Percentiles rank a stretch among this genome's conserved stretches.
Evolutionary conservation across 805 yeast genomes (phyloP).

Genomic region (Isabelozyma rhagii): DNA sequence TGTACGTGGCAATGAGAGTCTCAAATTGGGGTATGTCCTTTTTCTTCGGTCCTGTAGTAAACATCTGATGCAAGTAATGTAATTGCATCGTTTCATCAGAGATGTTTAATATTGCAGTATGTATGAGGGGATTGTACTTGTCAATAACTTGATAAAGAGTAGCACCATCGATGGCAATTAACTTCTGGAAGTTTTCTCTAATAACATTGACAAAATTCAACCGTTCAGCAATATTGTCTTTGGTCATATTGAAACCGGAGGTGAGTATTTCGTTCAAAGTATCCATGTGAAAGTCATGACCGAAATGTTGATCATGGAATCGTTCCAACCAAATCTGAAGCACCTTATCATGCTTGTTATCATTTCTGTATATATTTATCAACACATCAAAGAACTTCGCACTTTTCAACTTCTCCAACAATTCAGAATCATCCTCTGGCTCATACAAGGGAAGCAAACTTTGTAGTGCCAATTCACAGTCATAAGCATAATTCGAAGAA

Average conservation of each 20-base stretch:
- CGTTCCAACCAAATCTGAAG: constrained; percentile 50
- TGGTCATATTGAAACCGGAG: constrained; percentile 14
- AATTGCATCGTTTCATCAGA: constrained; percentile 19
- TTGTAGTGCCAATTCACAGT: constrained; percentile 75
- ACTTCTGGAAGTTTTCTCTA: constrained; percentile 18
- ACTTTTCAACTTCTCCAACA: constrained; percentile 50
- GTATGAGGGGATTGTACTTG: constrained; percentile 35
- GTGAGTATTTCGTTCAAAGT: constrained; percentile 24
- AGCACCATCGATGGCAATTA: constrained; percentile 24
- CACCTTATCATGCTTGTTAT: constrained; percentile 50
- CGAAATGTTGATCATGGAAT: constrained; percentile 3
- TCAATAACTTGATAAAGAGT: constrained; percentile 36
- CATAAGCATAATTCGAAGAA: constrained; percentile 38
- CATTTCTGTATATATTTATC: constrained; percentile 52
- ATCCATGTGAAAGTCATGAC: constrained; percentile 3
- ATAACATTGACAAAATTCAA: constrained; percentile 20
- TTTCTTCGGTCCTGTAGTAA: constrained; percentile 5
- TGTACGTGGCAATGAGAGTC: constrained; percentile 16
- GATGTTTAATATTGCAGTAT: constrained; percentile 30
- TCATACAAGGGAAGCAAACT: constrained; percentile 65
- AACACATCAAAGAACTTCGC: constrained; percentile 60
- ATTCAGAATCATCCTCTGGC: constrained; percentile 49
- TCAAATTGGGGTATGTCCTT: constrained; percentile 1
- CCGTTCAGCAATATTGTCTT: constrained; percentile 16
- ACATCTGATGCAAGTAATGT: constrained; percentile 30